Conservation (phyloP, 129 eudicot species). For the Pittosporum tobira region DNA sequence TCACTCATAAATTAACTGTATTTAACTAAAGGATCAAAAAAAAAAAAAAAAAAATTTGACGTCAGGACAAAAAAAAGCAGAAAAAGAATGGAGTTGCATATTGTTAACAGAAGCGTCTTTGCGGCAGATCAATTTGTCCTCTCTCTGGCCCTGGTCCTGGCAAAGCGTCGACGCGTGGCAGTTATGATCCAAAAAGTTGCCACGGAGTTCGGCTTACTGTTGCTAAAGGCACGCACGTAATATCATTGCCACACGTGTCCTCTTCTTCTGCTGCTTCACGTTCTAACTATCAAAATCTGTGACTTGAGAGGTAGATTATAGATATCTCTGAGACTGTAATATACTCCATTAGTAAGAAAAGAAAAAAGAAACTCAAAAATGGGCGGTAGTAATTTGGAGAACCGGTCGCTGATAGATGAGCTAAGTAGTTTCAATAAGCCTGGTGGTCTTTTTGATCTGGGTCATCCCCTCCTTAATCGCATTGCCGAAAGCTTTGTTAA, state of each 20-base stretch:
- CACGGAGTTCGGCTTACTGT: not conserved
- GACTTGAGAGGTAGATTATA: too few species aligned
- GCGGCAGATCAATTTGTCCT: not conserved
- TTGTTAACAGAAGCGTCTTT: not conserved
- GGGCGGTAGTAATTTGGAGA: conserved; percentile 48
- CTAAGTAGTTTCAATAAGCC: conserved; percentile 52
- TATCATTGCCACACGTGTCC: not conserved
- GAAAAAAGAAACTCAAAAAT: conserved; percentile 10
- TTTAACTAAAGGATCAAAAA: too few species aligned
- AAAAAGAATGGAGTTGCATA: not conserved
- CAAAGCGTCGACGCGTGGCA: not conserved
- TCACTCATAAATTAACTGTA: too few species aligned
- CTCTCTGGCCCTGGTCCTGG: too few species aligned
- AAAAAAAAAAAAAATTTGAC: too few species aligned
- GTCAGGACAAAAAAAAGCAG: not conserved
- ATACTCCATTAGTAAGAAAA: too few species aligned
- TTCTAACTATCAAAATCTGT: too few species aligned
- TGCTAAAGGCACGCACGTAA: conserved; percentile 1
- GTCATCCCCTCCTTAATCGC: conserved; percentile 94
- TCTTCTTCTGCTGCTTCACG: too few species aligned
- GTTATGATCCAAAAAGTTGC: not conserved
- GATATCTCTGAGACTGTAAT: too few species aligned
- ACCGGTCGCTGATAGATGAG: conserved; percentile 63
- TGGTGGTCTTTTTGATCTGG: conserved; percentile 58
- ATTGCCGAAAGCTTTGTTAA: conserved; percentile 74